Evolutionary conservation across 257 asterid species (phyloP), one percentile per base, ranked within the genome.

Genomic region (Solanum pinnatisectum): DNA sequence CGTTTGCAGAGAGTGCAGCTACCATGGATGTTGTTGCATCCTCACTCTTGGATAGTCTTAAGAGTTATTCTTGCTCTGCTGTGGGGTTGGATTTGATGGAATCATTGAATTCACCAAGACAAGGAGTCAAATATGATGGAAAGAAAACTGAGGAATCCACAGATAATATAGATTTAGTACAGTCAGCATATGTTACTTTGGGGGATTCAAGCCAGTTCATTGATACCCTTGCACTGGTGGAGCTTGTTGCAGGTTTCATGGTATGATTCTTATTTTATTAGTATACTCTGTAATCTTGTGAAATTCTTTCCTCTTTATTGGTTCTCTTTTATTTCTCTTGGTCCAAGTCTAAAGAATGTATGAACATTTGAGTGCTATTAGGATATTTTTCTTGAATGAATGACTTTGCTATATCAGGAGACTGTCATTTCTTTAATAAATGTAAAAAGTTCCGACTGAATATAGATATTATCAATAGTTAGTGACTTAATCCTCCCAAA

Each of bases 161-260:
- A 27, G 87, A 77, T 89, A 84, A 40, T 49, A 81, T 88, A 87
- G 91, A 87, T 77, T 87, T 85, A 88, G 90, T 10, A 42, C 84
- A 44, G 32, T 77, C 86, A 65, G 74, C 70, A 60, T 73, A 76
- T 46, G 65, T 77, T 63, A 79, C 76, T 88, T 87, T 90, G 40
- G 94, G 91, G 83, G 85, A 87, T 79, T 71, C 90, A 20, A 83
- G 88, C 92, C 44, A 86, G 91, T 92, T 89, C 60, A 83, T 90
- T 49, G 94, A 97, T 91, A 87, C 91, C 90, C 93, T 96, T 87
- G 93, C 99, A 46, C 88, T 94, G 89, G 86, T 94, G 89, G 99
- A 96, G 96, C 90, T 92, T 78, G 90, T 94, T 52, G 95, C 96
- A 82, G 90, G 92, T 30, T 87, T 87, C 95, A 91, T 94, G 99